phyloP scores from a whole-genome alignment of 805 yeast genomes.

The Suhomyces faveliae region DNA sequence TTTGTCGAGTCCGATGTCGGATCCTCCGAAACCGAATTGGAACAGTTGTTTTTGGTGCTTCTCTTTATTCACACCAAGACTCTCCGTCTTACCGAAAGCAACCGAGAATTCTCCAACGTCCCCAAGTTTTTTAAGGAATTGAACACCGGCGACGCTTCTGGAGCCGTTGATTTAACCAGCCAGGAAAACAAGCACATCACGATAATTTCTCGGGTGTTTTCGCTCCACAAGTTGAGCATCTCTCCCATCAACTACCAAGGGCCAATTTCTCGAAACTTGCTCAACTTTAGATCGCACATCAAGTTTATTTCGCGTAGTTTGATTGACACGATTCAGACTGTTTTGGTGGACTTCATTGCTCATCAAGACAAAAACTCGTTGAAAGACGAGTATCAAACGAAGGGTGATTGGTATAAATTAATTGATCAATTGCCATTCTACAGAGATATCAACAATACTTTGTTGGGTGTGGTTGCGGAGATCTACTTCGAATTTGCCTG shows the following conservation, averaged over 20 bases:
- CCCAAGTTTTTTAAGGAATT: constrained; percentile 31
- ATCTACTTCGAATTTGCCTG: constrained; percentile 47
- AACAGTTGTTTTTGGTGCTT: constrained; percentile 47
- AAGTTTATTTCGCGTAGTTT: constrained; percentile 50
- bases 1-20: constrained; percentile 21
- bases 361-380: constrained; percentile 44
- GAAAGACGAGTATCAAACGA: constrained; percentile 43
- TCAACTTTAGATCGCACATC: constrained; percentile 65
- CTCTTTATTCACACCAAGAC: constrained; percentile 39
- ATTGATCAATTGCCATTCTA: constrained; percentile 62
- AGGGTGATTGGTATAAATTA: constrained; percentile 58
- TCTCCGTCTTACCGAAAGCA: constrained; percentile 41
- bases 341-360: constrained; percentile 50
- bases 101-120: constrained; percentile 30
- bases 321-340: constrained; percentile 54
- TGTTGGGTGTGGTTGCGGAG: constrained; percentile 60
- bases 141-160: constrained; percentile 1
- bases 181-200: constrained; percentile 37
- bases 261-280: constrained; percentile 64
- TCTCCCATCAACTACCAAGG: constrained; percentile 54
- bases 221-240: constrained; percentile 35
- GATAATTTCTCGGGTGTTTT: constrained; percentile 37
- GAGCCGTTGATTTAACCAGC: constrained; percentile 29
- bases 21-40: constrained; percentile 22
- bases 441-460: constrained; percentile 53